Conservation (phyloP, 139 green algal species). For the Nannochloris sp. region DNA sequence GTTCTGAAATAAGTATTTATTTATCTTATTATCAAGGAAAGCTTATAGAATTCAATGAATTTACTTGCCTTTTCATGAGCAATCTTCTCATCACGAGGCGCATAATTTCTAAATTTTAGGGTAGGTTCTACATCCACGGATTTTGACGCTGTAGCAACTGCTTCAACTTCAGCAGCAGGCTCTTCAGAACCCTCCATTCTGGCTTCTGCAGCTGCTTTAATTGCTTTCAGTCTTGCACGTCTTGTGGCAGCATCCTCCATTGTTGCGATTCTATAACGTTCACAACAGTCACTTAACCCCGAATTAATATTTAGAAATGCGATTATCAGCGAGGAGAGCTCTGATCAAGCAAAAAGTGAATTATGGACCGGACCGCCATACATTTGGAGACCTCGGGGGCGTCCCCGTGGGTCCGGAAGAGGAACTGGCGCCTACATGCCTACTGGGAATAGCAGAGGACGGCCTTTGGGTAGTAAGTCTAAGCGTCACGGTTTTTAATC, state of each 20-base stretch:
- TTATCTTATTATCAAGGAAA: background rate
- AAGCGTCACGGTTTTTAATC: too few relatives aligned
- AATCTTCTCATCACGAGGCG: conserved; percentile 56
- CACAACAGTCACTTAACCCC: background rate
- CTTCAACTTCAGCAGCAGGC: background rate
- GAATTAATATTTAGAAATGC: too few relatives aligned
- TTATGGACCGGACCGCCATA: too few relatives aligned
- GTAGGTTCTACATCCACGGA: conserved; percentile 35
- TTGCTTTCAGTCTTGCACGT: conserved; percentile 7
- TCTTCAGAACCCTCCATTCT: background rate
- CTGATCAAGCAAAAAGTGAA: too few relatives aligned
- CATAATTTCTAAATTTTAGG: conserved; percentile 79
- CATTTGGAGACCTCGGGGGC: too few relatives aligned
- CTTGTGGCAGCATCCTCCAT: conserved; percentile 7
- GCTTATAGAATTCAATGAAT: background rate
- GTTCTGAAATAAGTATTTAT: background rate
- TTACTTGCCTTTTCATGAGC: conserved; percentile 49
- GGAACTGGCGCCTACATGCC: too few relatives aligned
- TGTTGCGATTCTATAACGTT: background rate
- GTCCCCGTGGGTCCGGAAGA: too few relatives aligned
- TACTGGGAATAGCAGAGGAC: too few relatives aligned
- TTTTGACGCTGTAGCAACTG: background rate
- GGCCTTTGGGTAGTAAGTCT: too few relatives aligned
- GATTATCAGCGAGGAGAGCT: too few relatives aligned
- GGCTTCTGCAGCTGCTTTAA: background rate